Percentiles rank a stretch among this genome's conserved stretches.
Evolutionary conservation across 108 stramenopile species (phyloP).

Genomic region (Fragilariopsis cylindrus): DNA sequence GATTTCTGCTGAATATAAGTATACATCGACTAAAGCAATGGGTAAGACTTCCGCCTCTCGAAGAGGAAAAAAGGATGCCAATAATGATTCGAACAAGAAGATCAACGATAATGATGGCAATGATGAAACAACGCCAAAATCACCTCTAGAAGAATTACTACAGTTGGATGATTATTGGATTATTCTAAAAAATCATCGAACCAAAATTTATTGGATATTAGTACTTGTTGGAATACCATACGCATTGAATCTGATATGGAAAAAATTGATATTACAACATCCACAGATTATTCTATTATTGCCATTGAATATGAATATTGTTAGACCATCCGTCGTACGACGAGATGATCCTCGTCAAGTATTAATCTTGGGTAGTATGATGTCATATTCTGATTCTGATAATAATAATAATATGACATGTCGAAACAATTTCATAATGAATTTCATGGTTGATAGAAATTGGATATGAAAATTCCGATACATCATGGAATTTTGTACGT

Average conservation of each 20-base stretch:
- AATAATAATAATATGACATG: slow-evolving; percentile 10
- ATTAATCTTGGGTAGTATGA: slow-evolving; percentile 60
- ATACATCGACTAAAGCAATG: too few relatives aligned
- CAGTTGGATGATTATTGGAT: too few relatives aligned
- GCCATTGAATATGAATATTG: too few relatives aligned
- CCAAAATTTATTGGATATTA: not conserved
- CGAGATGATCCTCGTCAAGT: slow-evolving; percentile 56
- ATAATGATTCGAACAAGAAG: too few relatives aligned
- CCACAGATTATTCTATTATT: too few relatives aligned
- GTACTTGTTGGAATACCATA: slow-evolving; percentile 27
- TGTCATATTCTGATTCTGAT: not conserved
- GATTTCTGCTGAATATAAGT: too few relatives aligned
- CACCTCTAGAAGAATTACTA: too few relatives aligned
- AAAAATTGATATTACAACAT: slow-evolving; percentile 12
- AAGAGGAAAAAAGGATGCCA: too few relatives aligned
- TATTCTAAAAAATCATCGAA: too few relatives aligned
- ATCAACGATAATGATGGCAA: too few relatives aligned
- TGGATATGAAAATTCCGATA: slow-evolving; percentile 41
- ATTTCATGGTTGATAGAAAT: slow-evolving; percentile 34
- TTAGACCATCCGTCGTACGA: slow-evolving; percentile 10
- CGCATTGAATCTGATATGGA: not conserved
- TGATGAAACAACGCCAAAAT: too few relatives aligned
- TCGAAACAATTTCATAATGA: slow-evolving; percentile 27
- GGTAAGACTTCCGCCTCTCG: too few relatives aligned
- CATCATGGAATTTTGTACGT: slow-evolving; percentile 37